Base-by-base conservation (phyloP, 768 basidiomycete species). In the Coprinopsis strossmayeri region DNA sequence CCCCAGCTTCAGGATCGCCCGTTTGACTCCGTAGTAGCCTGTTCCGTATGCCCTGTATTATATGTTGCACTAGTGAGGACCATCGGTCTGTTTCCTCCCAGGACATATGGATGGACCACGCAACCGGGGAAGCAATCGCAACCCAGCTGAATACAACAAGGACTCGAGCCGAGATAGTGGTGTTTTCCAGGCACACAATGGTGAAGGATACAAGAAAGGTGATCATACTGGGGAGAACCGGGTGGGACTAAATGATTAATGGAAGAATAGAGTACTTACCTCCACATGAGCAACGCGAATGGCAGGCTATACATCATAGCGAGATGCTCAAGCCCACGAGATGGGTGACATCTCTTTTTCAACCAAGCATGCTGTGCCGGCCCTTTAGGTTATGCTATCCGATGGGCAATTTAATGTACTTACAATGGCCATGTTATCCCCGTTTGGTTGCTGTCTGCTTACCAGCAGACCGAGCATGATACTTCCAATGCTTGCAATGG, bases 271-370 rank as follows among this genome's bases (percentile, higher is more conserved):
- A 25, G 20, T 38, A 70, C 78, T 62, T 55, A 79, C 80, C 70
- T 72, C 79, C 79, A 82, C 66, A 82, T 71, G 35, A 82, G 64
- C 18, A 81, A 61, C 1, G 77, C 74, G 48, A 78, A 76, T 0
- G 80, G 80, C 7, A 82, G 54, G 50, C 75, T 74, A 50, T 78
- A 79, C 46, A 78, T 54, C n/a, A 81, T 63, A 15, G 77, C 76
- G 2, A 81, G 66, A 1, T 59, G 71, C 55, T 81, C 77, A 1
- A 78, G 59, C 1, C 79, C 75, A 4, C 27, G 41, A 5, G 18
- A 21, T 5, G 9, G 9, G 41, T 42, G 41, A 4, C 28, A 18
- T 32, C 43, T n/a, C 43, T 28, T 30, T 10, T 11, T 32, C 13
- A 45, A 4, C 27, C 25, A 32, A 3, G n/a, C 18, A 18, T 45